phyloP scores from a whole-genome alignment of 1,139 yeast species.

The Nakaseomyces kungkrabaensis region DNA sequence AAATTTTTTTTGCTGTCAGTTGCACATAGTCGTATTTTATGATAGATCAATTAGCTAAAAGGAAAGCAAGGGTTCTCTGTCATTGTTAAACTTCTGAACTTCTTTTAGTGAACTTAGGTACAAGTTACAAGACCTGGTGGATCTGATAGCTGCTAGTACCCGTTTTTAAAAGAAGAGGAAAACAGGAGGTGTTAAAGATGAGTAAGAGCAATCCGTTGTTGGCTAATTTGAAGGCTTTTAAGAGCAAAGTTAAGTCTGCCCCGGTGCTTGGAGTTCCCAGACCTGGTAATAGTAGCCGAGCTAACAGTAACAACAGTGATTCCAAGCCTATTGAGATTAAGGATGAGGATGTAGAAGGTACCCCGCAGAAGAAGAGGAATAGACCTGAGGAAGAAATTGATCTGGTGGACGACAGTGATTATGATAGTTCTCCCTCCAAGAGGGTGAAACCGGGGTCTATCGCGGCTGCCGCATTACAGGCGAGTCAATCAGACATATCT shows the following conservation, averaged over 20 bases:
- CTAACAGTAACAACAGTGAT: neutral
- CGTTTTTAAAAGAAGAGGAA: too few relatives aligned
- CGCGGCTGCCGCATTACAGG: conserved; percentile 27
- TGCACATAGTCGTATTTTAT: too few relatives aligned
- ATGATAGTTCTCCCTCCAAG: conserved; percentile 20
- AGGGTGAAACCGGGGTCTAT: conserved; percentile 31
- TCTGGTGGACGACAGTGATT: conserved; percentile 18
- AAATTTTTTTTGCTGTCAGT: too few relatives aligned
- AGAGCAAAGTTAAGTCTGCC: conserved; percentile 46
- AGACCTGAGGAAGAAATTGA: conserved; percentile 18
- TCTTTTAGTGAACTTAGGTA: too few relatives aligned
- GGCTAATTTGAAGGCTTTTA: conserved; percentile 51
- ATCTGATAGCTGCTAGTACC: too few relatives aligned
- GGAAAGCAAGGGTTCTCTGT: too few relatives aligned
- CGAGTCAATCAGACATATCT: conserved; percentile 35
- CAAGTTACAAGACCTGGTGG: too few relatives aligned
- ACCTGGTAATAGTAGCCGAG: neutral
- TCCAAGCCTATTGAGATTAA: conserved; percentile 8
- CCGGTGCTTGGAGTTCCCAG: conserved; percentile 31
- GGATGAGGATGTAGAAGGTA: conserved; percentile 5
- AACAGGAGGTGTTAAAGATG: conserved; percentile 4
- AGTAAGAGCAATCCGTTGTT: conserved; percentile 31
- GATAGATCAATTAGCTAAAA: too few relatives aligned
- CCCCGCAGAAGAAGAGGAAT: conserved; percentile 6
- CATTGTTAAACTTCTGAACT: too few relatives aligned